Percentiles rank a stretch among this genome's conserved stretches.
Evolutionary conservation across 2,329 filamentous ascomycete species (phyloP).

Genomic region (Zymoseptoria passerinii): DNA sequence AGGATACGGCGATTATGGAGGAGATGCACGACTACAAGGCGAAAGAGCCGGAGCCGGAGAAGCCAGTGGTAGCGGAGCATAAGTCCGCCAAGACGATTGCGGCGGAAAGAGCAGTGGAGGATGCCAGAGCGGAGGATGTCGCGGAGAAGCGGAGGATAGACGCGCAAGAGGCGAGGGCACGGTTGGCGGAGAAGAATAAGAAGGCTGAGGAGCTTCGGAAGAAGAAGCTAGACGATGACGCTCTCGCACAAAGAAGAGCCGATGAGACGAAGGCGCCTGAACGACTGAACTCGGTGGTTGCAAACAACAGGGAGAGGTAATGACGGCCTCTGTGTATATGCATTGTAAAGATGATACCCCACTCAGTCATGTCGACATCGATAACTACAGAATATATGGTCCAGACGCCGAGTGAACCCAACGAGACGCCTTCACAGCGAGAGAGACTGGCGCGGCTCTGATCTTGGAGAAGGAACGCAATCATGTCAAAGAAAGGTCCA

Average conservation of each 20-base stretch:
- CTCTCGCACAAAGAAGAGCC: not conserved
- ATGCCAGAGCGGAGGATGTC: not conserved
- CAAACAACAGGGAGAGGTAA: not conserved
- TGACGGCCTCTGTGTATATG: not conserved
- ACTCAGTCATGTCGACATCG: not conserved
- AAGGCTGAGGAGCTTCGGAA: not conserved
- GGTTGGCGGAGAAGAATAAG: not conserved
- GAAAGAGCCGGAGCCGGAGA: constrained; percentile 8
- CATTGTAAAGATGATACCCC: not conserved
- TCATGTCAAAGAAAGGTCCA: no score
- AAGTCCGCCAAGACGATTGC: constrained; percentile 3
- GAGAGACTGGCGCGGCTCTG: not conserved
- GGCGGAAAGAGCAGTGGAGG: constrained; percentile 1
- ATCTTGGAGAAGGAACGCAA: not conserved
- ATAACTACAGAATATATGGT: not conserved
- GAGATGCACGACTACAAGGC: constrained; percentile 6
- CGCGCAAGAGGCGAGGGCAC: not conserved
- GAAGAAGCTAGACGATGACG: not conserved
- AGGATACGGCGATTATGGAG: constrained; percentile 7
- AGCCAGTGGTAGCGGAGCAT: not conserved
- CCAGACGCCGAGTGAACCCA: not conserved
- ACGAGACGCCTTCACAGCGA: not conserved
- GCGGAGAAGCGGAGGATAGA: not conserved
- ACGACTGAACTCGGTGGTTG: not conserved
- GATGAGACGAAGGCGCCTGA: not conserved